A percentile compares a stretch with the other conserved stretches of the same genome.
Evolutionary conservation across 768 basidiomycete species (phyloP).

Genomic region (Auriscalpium vulgare): DNA sequence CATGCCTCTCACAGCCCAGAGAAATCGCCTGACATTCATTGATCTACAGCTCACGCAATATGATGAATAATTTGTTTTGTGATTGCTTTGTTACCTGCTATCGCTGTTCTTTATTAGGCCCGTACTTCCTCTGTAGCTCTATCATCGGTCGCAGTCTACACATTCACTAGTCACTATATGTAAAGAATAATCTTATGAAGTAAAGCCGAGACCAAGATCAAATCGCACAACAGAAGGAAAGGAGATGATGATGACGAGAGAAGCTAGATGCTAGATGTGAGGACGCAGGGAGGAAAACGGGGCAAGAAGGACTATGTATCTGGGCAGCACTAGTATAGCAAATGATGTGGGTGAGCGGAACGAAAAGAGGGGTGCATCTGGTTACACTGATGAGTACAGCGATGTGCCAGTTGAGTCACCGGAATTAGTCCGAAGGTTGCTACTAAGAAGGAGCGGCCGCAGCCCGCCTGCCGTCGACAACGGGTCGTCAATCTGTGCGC

Average conservation of each 20-base stretch:
- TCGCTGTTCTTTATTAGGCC: neutral
- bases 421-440: neutral
- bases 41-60: constrained; percentile 49
- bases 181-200: constrained; percentile 1
- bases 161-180: neutral
- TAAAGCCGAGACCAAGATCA: neutral
- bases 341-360: neutral
- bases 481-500: neutral
- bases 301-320: neutral
- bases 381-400: neutral
- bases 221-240: neutral
- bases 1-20: neutral
- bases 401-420: neutral
- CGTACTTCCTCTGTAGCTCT: neutral
- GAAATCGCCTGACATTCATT: neutral
- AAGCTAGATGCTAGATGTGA: neutral
- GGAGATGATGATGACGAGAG: neutral
- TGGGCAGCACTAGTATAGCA: no score
- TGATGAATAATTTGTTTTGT: constrained; percentile 35
- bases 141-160: neutral
- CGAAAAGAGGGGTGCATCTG: neutral
- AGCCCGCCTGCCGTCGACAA: neutral
- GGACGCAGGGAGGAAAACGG: neutral
- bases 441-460: neutral
- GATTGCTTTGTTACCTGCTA: neutral